Evolutionary conservation across 2,329 filamentous ascomycete genomes (phyloP).

Genomic region (Aureobasidium sp.): DNA sequence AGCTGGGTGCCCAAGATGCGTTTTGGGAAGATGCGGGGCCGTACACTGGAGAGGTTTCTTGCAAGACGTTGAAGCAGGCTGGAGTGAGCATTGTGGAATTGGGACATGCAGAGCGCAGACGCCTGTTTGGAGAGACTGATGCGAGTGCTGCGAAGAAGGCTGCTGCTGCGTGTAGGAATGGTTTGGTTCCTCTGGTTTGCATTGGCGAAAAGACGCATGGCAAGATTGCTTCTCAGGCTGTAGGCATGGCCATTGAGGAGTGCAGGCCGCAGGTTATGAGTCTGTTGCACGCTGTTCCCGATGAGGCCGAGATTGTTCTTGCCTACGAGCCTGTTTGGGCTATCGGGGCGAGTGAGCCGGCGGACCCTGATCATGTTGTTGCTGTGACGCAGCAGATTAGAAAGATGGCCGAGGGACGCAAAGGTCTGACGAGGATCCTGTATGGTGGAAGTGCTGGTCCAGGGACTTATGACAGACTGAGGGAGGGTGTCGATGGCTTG

Average conservation of each 20-base stretch:
- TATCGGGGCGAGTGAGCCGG: constrained; percentile 66
- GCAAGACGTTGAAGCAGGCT: constrained; percentile 54
- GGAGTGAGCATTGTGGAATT: constrained; percentile 68
- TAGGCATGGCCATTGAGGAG: constrained; percentile 54
- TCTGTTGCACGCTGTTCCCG: constrained; percentile 52
- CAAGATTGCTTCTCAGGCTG: constrained; percentile 37
- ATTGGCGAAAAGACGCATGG: constrained; percentile 59
- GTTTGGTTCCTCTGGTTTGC: constrained; percentile 69
- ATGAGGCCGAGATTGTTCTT: constrained; percentile 60
- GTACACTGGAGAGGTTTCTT: constrained; percentile 70
- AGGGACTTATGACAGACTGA: constrained; percentile 61
- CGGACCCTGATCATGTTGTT: constrained; percentile 62
- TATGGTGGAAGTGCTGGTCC: constrained; percentile 80
- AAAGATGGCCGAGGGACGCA: constrained; percentile 42
- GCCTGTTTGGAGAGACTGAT: constrained; percentile 68
- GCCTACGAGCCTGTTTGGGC: constrained; percentile 89
- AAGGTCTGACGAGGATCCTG: constrained; percentile 57
- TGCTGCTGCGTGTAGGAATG: constrained; percentile 55
- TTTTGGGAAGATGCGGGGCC: constrained; percentile 62
- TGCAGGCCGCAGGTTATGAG: constrained; percentile 57
- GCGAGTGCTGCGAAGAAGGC: constrained; percentile 59
- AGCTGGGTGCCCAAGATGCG: constrained; percentile 67
- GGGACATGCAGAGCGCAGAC: constrained; percentile 69
- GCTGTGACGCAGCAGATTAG: constrained; percentile 59
- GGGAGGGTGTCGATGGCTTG: constrained; percentile 64